These are phyloP conservation scores for Claviceps maximensis DNA, from an alignment of 2,329 filamentous ascomycete species.

Conservation along the genomic window DNA sequence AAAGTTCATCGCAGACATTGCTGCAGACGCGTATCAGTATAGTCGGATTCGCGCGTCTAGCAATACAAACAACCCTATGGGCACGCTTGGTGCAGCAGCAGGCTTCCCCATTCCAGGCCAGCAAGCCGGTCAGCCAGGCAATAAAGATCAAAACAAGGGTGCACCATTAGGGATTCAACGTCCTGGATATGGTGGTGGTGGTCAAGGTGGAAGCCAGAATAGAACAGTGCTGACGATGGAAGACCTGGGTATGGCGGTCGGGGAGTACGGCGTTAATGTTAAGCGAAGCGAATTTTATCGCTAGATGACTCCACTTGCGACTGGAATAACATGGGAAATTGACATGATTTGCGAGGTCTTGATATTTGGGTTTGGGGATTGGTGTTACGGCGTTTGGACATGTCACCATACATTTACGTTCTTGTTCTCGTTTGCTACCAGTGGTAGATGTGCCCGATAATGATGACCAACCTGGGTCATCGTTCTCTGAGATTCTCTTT, in stretches of 20 bases:
- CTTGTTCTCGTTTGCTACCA: background rate
- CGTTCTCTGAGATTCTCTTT: background rate
- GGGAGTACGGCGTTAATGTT: slow-evolving; percentile 94
- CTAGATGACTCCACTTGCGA: slow-evolving; percentile 21
- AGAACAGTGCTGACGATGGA: slow-evolving; percentile 96
- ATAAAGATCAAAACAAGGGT: slow-evolving; percentile 42
- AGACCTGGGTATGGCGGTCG: slow-evolving; percentile 93
- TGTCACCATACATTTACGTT: background rate
- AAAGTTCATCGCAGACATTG: slow-evolving; percentile 96
- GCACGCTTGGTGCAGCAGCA: slow-evolving; percentile 63
- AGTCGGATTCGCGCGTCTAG: slow-evolving; percentile 83
- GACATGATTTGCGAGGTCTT: background rate
- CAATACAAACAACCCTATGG: slow-evolving; percentile 83
- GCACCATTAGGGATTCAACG: slow-evolving; percentile 61
- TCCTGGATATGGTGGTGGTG: slow-evolving; percentile 74
- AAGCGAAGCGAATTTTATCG: slow-evolving; percentile 97
- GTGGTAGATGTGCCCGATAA: background rate
- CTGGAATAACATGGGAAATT: background rate
- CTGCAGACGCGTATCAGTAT: slow-evolving; percentile 96
- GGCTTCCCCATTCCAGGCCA: slow-evolving; percentile 55
- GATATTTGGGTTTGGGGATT: background rate
- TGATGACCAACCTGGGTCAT: background rate
- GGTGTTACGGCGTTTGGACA: background rate
- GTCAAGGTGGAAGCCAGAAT: slow-evolving; percentile 77
- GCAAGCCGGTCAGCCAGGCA: slow-evolving; percentile 40